Base-by-base conservation (phyloP, 2,329 filamentous ascomycete genomes). In the Daldinia sp. region DNA sequence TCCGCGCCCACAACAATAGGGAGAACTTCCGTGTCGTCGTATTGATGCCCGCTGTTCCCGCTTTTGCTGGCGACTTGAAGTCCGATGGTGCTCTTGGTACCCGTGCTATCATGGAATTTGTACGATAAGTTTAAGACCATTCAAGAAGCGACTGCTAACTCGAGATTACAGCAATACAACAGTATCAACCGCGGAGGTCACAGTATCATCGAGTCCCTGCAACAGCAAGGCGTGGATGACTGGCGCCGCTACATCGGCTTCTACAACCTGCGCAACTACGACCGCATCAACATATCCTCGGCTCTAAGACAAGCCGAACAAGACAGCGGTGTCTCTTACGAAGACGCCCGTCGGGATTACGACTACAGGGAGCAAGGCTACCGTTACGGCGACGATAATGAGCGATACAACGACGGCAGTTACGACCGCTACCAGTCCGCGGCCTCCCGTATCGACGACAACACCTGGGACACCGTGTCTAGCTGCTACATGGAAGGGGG, bases 201-300 rank as follows among this genome's bases (percentile, higher is more conserved):
- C 74, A 91, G 87, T 61, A 95, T 96, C 74, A 88, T 94, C 73
- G 91, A 94, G 75, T 82, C 82, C 45, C 83, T 94, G 53, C 80
- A 82, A 15, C 81, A 84, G 56, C 83, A 85, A 29, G 91, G 91
- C 7, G 83, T 93, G 50, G 83, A 79, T 1, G 81, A 94, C 71
- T 90, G 90, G 1, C 80, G 83, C 71, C 79, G 87, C 41, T 95
- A 94, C 77, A 91, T 96, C 69, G 83, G 87, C 50, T 95, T 95
- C 79, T 95, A 93, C 80, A 95, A 96, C 75, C 82, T 96, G 29
- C 85, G 92, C 59, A 94, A 87, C 76, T 95, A 92, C 74, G 92
- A 95, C 74, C 88, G 92, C 43, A 90, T 96, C 81, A 94, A 94
- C 77, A 85, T 82, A 17, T 88, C 87, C 13, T 78, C 78, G 1